A percentile compares a stretch with the other conserved stretches of the same genome.
phyloP scores from a whole-genome alignment of 345 rosid genomes.

The Murraya paniculata region DNA sequence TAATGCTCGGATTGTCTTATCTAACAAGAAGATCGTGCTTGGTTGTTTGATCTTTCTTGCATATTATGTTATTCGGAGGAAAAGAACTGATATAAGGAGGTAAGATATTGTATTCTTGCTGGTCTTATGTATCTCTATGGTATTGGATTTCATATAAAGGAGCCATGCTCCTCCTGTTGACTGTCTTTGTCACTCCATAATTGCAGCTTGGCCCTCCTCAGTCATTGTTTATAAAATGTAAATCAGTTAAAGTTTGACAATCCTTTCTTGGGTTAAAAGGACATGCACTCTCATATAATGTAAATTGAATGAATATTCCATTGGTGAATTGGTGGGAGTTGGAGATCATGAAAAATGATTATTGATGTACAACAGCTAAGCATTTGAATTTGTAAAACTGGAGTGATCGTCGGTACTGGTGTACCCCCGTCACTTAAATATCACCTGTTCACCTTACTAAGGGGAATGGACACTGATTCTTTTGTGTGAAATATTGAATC shows the following conservation, averaged over 20 bases:
- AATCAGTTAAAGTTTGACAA: not conserved
- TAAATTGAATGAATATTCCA: not conserved
- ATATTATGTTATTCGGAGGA: slow-evolving; percentile 48
- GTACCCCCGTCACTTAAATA: not conserved
- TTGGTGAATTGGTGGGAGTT: not conserved
- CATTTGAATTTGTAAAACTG: not conserved
- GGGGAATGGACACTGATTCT: not conserved
- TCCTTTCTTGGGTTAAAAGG: not conserved
- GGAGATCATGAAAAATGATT: not conserved
- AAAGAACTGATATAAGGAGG: slow-evolving; percentile 50
- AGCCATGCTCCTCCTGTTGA: not conserved
- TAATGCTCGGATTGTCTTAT: slow-evolving; percentile 33
- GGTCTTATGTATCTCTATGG: not conserved
- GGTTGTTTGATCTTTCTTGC: slow-evolving; percentile 53
- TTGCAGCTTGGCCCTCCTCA: not conserved
- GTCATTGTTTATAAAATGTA: not conserved
- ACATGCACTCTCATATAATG: not conserved
- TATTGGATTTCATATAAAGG: not conserved
- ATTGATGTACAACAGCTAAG: not conserved
- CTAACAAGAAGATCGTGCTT: slow-evolving; percentile 53
- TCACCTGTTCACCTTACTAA: not conserved
- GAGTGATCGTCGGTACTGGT: not conserved
- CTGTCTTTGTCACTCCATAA: not conserved
- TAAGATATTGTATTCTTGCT: slow-evolving; percentile 23
- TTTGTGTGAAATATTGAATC: not conserved